phyloP scores from a whole-genome alignment of 2,329 filamentous ascomycete species.

The Diaporthe citri region DNA sequence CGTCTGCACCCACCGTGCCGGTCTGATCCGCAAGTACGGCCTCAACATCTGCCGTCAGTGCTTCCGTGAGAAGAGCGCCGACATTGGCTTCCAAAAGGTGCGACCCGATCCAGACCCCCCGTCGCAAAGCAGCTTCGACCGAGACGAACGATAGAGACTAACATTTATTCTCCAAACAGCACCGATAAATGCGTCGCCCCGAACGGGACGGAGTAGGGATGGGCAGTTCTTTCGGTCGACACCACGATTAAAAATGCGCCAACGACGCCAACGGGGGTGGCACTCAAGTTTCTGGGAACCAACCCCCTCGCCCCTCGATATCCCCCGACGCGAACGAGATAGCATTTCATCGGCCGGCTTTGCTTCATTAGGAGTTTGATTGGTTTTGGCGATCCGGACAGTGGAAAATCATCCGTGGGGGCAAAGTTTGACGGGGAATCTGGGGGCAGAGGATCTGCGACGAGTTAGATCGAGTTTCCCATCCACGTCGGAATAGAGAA shows the following conservation, averaged over 20 bases:
- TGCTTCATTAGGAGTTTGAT: conserved; percentile 41
- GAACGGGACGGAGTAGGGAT: conserved; percentile 33
- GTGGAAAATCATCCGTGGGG: conserved; percentile 37
- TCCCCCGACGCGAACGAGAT: conserved; percentile 33
- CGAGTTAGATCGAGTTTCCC: conserved; percentile 37
- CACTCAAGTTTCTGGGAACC: conserved; percentile 19
- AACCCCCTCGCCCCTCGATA: conserved; percentile 33
- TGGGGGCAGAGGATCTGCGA: conserved; percentile 30
- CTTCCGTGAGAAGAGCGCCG: conserved; percentile 80
- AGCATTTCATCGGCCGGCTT: conserved; percentile 36
- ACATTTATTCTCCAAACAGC: conserved; percentile 20
- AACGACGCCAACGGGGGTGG: not conserved
- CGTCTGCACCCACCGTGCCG: conserved; percentile 90
- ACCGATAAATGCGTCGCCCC: conserved; percentile 39
- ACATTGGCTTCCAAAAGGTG: conserved; percentile 82
- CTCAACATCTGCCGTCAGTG: conserved; percentile 88
- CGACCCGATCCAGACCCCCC: conserved; percentile 43
- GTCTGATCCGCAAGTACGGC: conserved; percentile 99
- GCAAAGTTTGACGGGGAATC: conserved; percentile 31
- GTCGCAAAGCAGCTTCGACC: not conserved
- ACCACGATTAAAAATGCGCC: conserved; percentile 32
- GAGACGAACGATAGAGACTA: not conserved
- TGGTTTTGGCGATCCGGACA: conserved; percentile 40
- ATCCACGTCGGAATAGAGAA: conserved; percentile 39
- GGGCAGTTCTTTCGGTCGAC: conserved; percentile 33